A percentile compares a stretch with the other conserved stretches of the same genome.
Conservation (phyloP, 2,329 filamentous ascomycete species). For the Colletotrichum eremochloae region DNA sequence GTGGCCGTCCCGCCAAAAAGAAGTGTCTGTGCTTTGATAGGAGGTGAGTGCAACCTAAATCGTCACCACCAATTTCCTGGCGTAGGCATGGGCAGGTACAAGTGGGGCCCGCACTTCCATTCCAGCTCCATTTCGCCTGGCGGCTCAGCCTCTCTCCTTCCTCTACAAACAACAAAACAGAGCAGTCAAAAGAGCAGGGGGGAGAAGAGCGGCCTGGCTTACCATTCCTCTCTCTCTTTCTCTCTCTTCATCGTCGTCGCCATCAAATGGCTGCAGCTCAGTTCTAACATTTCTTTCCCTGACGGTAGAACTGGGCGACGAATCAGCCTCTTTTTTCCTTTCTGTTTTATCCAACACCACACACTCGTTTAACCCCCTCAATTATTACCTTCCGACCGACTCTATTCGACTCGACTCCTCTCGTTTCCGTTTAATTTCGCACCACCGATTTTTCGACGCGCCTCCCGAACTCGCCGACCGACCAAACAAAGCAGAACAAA, state of each 20-base stretch:
- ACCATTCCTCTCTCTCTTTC: neutral
- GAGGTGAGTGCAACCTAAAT: conserved; percentile 35
- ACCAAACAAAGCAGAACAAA: conserved; percentile 7
- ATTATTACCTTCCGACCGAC: conserved; percentile 25
- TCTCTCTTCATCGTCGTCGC: conserved; percentile 3
- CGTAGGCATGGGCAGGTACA: conserved; percentile 37
- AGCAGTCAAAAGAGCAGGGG: conserved; percentile 33
- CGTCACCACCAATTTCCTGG: conserved; percentile 40
- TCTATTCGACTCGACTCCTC: conserved; percentile 22
- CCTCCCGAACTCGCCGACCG: conserved; percentile 19
- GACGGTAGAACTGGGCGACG: conserved; percentile 31
- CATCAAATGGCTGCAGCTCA: conserved; percentile 36
- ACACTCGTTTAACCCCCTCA: conserved; percentile 35
- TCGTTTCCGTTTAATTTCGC: conserved; percentile 36
- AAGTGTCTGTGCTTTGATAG: conserved; percentile 39
- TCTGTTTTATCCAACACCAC: conserved; percentile 24
- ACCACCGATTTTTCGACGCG: conserved; percentile 33
- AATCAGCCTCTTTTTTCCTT: conserved; percentile 6
- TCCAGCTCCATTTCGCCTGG: conserved; percentile 36
- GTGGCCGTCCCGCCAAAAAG: conserved; percentile 9
- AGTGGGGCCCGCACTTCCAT: conserved; percentile 36
- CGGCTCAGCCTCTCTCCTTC: conserved; percentile 39
- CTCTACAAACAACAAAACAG: conserved; percentile 41
- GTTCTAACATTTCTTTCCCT: conserved; percentile 31
- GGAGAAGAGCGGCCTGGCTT: conserved; percentile 19